Evolutionary conservation across 2,329 filamentous ascomycete genomes (phyloP).

Genomic region (Verticillium longisporum): DNA sequence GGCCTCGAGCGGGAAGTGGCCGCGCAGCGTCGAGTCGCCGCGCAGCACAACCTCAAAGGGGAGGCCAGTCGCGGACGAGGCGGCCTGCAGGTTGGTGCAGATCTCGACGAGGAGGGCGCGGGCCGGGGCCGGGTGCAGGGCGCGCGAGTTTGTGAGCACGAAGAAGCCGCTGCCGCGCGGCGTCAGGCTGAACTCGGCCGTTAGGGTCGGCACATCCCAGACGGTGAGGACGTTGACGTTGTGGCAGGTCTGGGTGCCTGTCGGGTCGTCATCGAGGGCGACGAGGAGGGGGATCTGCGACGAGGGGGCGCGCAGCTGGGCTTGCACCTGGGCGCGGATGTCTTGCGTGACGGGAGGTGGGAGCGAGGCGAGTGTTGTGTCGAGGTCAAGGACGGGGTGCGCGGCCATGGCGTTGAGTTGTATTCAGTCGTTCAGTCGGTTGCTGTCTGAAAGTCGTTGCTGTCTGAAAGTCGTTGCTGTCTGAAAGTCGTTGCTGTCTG

Average conservation of each 20-base stretch:
- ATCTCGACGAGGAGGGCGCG: constrained; percentile 40
- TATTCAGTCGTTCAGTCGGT: no score
- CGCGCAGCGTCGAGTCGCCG: constrained; percentile 48
- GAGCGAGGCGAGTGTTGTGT: background rate
- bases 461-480: no score
- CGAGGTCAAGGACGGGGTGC: background rate
- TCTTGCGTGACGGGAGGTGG: background rate
- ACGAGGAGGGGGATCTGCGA: constrained; percentile 23
- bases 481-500: no score
- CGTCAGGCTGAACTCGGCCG: constrained; percentile 32
- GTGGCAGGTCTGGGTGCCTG: constrained; percentile 52
- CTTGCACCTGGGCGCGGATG: background rate
- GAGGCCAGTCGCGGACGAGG: constrained; percentile 27
- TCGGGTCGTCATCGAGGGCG: constrained; percentile 47
- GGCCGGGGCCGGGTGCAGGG: constrained; percentile 40
- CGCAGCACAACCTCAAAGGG: constrained; percentile 47
- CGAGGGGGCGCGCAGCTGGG: background rate
- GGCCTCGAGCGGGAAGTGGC: constrained; percentile 48
- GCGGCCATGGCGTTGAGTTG: background rate
- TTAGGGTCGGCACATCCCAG: constrained; percentile 39
- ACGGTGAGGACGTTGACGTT: constrained; percentile 47
- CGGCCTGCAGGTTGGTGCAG: constrained; percentile 37
- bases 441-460: no score
- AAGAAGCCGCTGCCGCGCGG: constrained; percentile 39
- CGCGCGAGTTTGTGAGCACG: constrained; percentile 52